Conservation (phyloP, 106 monocot genomes). For the Phalaenopsis aphrodite region DNA sequence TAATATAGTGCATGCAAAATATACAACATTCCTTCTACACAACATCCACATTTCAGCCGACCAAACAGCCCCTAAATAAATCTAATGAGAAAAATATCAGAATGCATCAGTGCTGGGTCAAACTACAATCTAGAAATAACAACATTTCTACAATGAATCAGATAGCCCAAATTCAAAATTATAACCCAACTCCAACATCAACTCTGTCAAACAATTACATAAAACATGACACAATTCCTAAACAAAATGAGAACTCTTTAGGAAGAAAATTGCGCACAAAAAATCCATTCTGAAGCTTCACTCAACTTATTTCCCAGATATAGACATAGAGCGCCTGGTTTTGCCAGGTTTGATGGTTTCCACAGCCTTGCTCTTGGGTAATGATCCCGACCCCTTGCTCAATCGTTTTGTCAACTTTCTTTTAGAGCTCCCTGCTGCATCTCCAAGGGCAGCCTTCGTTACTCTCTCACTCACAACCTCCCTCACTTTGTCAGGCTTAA, state of each 20-base stretch:
- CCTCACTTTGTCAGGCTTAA: conserved; percentile 52
- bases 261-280: no score
- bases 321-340: not conserved
- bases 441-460: conserved; percentile 65
- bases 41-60: no score
- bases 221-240: not conserved
- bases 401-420: conserved; percentile 9
- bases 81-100: no score
- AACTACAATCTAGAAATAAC: no score
- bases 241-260: not conserved
- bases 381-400: conserved; percentile 5
- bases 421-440: conserved; percentile 19
- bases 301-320: not conserved
- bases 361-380: conserved; percentile 5
- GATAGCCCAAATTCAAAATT: no score
- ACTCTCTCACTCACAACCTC: conserved; percentile 52
- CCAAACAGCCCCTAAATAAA: no score
- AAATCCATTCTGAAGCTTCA: no score
- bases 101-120: no score
- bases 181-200: no score
- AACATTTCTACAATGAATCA: no score
- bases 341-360: conserved; percentile 15
- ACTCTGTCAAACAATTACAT: not conserved
- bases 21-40: no score
- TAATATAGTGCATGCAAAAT: no score